Conservation (phyloP, 148 eudicot genomes). For the Rhododendron mucronatum region DNA sequence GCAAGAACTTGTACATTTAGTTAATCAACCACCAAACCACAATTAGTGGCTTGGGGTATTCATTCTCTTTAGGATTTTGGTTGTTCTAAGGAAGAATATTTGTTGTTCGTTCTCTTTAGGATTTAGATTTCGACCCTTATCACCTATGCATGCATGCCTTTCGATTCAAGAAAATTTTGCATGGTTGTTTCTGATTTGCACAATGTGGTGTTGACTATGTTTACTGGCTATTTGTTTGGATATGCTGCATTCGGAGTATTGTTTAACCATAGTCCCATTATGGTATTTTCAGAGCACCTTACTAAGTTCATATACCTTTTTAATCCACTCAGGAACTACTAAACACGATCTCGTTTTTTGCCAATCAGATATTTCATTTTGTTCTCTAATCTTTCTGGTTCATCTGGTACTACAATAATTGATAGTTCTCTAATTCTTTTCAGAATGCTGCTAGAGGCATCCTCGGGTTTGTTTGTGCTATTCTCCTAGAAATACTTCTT, state of each 20-base stretch:
- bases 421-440: constrained; percentile 9
- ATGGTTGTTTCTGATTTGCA: not conserved
- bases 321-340: too few relatives aligned
- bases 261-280: constrained; percentile 65
- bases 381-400: not conserved
- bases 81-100: too few relatives aligned
- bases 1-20: too few relatives aligned
- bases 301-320: not conserved
- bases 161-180: not conserved
- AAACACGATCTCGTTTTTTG: not conserved
- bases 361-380: not conserved
- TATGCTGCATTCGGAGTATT: constrained; percentile 82
- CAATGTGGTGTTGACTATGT: constrained; percentile 74
- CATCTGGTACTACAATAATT: constrained; percentile 13
- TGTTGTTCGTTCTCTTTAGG: too few relatives aligned
- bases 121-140: too few relatives aligned
- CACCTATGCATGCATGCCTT: not conserved
- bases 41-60: too few relatives aligned
- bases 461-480: constrained; percentile 65
- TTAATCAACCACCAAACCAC: too few relatives aligned
- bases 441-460: constrained; percentile 97
- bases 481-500: constrained; percentile 86
- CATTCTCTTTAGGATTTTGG: too few relatives aligned
- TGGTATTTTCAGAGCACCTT: constrained; percentile 43
- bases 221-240: constrained; percentile 80